Conservation (phyloP, 1,139 yeast species). For the Martiniozyma asiatica region DNA sequence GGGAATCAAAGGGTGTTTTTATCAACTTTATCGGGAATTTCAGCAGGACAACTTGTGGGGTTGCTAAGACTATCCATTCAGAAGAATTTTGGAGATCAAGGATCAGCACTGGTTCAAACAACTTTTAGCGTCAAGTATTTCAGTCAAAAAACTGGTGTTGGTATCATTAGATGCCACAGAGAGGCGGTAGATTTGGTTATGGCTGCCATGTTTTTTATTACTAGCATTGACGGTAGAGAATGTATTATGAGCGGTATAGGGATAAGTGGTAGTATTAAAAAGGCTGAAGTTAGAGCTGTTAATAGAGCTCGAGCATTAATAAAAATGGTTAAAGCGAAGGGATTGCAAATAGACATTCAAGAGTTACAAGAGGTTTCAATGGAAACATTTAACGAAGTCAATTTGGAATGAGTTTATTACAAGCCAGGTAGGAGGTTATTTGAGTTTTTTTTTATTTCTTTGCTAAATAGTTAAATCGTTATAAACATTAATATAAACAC, state of each 20-base stretch:
- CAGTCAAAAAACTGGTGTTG: conserved; percentile 71
- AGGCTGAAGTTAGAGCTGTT: conserved; percentile 61
- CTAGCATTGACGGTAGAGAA: conserved; percentile 35
- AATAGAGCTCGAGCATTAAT: conserved; percentile 30
- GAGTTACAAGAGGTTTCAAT: too few species aligned
- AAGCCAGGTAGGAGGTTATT: too few species aligned
- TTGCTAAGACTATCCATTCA: conserved; percentile 33
- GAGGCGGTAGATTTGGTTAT: conserved; percentile 51
- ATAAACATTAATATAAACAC: too few species aligned
- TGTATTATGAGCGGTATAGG: conserved; percentile 54
- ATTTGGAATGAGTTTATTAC: too few species aligned
- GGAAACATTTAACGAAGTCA: too few species aligned
- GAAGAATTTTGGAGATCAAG: conserved; percentile 65
- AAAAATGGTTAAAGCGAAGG: conserved; percentile 9
- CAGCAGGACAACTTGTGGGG: conserved; percentile 6
- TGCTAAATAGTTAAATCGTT: too few species aligned
- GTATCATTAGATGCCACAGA: conserved; percentile 69
- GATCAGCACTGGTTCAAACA: conserved; percentile 55
- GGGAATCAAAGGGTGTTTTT: too few species aligned
- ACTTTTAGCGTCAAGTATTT: conserved; percentile 49
- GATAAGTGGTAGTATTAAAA: conserved; percentile 81
- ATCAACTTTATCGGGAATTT: conserved; percentile 4
- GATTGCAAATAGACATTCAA: conserved; percentile 1
- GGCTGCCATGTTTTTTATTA: conserved; percentile 61
- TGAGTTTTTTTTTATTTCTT: too few species aligned